phyloP scores from a whole-genome alignment of 768 basidiomycete genomes.

The Sarcodon sp. region DNA sequence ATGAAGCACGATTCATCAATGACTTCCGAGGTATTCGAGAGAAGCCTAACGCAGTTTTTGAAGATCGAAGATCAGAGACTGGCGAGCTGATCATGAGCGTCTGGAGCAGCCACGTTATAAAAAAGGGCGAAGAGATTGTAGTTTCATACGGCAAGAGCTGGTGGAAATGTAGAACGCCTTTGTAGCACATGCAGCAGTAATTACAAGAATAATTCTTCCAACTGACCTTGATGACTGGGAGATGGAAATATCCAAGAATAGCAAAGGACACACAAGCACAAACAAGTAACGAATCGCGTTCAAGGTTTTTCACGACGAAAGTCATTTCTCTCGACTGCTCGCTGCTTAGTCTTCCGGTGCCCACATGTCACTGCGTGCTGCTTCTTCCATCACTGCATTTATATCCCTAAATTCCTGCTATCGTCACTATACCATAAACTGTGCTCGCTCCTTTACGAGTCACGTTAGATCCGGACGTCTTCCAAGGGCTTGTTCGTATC shows the following conservation, averaged over 20 bases:
- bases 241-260: too few relatives aligned
- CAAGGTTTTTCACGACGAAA: too few relatives aligned
- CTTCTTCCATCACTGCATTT: constrained; percentile 36
- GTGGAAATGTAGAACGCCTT: constrained; percentile 33
- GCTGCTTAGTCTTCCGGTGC: too few relatives aligned
- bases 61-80: constrained; percentile 32
- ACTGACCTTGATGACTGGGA: too few relatives aligned
- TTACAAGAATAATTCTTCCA: too few relatives aligned
- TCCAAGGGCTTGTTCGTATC: not conserved
- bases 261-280: too few relatives aligned
- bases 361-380: not conserved
- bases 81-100: constrained; percentile 73
- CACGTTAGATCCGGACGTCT: constrained; percentile 17
- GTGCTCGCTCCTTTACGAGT: constrained; percentile 24
- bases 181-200: too few relatives aligned
- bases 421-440: constrained; percentile 18
- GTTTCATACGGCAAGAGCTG: constrained; percentile 84
- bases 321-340: too few relatives aligned
- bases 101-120: constrained; percentile 40
- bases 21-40: constrained; percentile 73
- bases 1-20: constrained; percentile 83
- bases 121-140: constrained; percentile 74
- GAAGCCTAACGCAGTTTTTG: constrained; percentile 62
- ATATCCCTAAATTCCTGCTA: constrained; percentile 47
- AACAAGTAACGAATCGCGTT: too few relatives aligned